Conservation (phyloP, 2,329 filamentous ascomycete species). For the Sporothrix mexicana region DNA sequence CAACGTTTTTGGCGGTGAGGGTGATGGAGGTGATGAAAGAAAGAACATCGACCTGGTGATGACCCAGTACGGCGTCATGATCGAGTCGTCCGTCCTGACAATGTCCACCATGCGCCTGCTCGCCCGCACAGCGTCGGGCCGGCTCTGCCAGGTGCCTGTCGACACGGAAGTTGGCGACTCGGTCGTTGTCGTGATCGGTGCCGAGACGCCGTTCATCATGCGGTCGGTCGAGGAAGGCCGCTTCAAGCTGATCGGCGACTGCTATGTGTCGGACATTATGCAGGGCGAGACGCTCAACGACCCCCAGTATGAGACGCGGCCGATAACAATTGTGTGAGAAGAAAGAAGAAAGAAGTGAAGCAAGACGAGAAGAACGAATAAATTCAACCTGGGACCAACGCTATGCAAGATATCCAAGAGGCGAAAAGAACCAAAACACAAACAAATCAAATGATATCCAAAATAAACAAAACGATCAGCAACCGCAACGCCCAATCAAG, state of each 20-base stretch:
- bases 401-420: neutral
- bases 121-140: neutral
- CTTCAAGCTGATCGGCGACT: conserved; percentile 17
- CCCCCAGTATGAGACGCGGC: neutral
- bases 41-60: neutral
- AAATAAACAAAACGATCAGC: conserved; percentile 23
- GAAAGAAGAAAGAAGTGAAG: neutral
- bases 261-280: conserved; percentile 20
- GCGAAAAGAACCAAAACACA: neutral
- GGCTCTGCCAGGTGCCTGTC: conserved; percentile 1
- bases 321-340: neutral
- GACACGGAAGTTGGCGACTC: neutral
- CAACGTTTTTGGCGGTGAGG: neutral
- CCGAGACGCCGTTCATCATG: conserved; percentile 22
- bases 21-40: too few species aligned
- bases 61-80: conserved; percentile 1
- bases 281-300: conserved; percentile 9
- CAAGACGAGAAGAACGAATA: too few species aligned
- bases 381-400: neutral
- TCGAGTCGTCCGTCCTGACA: conserved; percentile 7
- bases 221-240: neutral
- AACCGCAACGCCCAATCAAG: too few species aligned
- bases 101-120: conserved; percentile 9
- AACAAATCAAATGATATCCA: neutral
- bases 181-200: conserved; percentile 6